These are phyloP conservation scores for Mucor velutinosus DNA, from an alignment of 371 early-diverging fungal species.

Conservation along the genomic window DNA sequence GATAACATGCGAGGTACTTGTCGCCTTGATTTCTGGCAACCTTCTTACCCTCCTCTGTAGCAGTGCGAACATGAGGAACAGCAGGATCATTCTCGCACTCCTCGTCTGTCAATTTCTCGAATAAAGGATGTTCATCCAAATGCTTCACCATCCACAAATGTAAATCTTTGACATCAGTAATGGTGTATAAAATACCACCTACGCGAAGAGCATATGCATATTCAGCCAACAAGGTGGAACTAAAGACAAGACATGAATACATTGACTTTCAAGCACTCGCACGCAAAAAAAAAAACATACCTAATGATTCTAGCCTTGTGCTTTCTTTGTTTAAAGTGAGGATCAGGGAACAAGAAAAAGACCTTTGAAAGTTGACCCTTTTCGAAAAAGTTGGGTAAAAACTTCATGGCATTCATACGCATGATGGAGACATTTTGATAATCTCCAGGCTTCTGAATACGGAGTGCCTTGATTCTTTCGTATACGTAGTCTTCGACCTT, in stretches of 20 bases:
- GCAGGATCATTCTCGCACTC: constrained; percentile 88
- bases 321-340: constrained; percentile 99
- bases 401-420: constrained; percentile 99
- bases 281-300: constrained; percentile 27
- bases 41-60: constrained; percentile 98
- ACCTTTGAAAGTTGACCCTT: constrained; percentile 94
- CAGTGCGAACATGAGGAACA: constrained; percentile 77
- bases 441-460: constrained; percentile 76
- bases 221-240: constrained; percentile 85
- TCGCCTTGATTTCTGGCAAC: constrained; percentile 93
- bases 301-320: constrained; percentile 99
- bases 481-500: constrained; percentile 97
- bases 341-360: constrained; percentile 99
- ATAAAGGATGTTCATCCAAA: constrained; percentile 91
- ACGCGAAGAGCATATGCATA: constrained; percentile 91
- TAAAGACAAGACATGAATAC: constrained; percentile 4
- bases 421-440: constrained; percentile 96
- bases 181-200: constrained; percentile 95
- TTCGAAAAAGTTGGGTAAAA: constrained; percentile 97
- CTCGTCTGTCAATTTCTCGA: constrained; percentile 83
- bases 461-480: constrained; percentile 86
- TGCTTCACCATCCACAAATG: constrained; percentile 97
- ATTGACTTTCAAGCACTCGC: no score
- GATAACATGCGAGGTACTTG: constrained; percentile 92
- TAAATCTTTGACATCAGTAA: constrained; percentile 94